Percentiles rank a stretch among this genome's conserved stretches.
phyloP scores from a whole-genome alignment of 305 asterid species.

The Vinca major region DNA sequence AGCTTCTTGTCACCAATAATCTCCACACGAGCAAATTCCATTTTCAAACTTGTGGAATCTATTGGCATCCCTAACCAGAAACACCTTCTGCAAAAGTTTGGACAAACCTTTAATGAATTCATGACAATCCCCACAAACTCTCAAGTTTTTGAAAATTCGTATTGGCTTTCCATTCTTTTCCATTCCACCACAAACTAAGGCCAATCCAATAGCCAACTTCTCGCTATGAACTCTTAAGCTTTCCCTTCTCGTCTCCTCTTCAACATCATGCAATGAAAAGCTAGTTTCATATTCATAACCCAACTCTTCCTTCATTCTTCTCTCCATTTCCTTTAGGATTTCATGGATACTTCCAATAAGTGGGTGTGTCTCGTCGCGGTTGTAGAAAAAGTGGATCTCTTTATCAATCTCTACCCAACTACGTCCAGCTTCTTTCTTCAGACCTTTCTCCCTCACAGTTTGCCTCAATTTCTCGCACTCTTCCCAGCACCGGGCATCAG shows the following conservation, averaged over 20 bases:
- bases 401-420: conserved; percentile 52
- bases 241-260: conserved; percentile 39
- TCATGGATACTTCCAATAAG: conserved; percentile 26
- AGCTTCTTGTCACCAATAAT: conserved; percentile 31
- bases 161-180: conserved; percentile 25
- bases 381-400: conserved; percentile 38
- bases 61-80: conserved; percentile 44
- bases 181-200: conserved; percentile 24
- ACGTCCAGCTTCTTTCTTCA: conserved; percentile 49
- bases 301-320: conserved; percentile 28
- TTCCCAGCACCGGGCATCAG: conserved; percentile 43
- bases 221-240: conserved; percentile 44
- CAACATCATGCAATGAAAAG: conserved; percentile 41
- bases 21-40: conserved; percentile 40
- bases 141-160: conserved; percentile 37
- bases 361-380: conserved; percentile 36
- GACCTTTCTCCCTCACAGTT: conserved; percentile 37
- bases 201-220: conserved; percentile 44
- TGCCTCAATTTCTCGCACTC: conserved; percentile 40
- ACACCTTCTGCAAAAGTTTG: conserved; percentile 26
- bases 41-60: conserved; percentile 43
- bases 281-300: conserved; percentile 34
- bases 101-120: conserved; percentile 45
- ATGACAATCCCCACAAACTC: conserved; percentile 51
- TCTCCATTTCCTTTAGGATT: conserved; percentile 31